Percentiles rank a stretch among this genome's conserved stretches.
Evolutionary conservation across 1,139 yeast species (phyloP).

Genomic region (Casaregolazyma suthepensis): DNA sequence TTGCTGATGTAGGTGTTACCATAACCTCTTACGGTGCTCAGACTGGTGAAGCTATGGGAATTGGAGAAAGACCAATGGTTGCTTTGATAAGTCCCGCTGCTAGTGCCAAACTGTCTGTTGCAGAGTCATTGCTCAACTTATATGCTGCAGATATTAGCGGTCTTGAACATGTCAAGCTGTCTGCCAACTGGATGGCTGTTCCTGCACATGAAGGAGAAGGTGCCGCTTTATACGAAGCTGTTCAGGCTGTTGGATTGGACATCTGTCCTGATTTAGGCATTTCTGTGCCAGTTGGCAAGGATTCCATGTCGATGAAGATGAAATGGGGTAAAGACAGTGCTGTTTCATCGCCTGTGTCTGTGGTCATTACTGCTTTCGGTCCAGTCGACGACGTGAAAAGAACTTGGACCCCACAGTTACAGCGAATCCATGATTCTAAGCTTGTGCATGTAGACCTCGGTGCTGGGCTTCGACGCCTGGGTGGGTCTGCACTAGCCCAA

Average conservation of each 20-base stretch:
- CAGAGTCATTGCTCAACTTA: conserved; percentile 84
- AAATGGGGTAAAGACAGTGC: conserved; percentile 77
- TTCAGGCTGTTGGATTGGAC: conserved; percentile 91
- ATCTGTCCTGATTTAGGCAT: conserved; percentile 90
- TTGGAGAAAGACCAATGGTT: conserved; percentile 93
- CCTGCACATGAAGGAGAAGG: conserved; percentile 97
- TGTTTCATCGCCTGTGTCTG: conserved; percentile 92
- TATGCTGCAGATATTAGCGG: conserved; percentile 85
- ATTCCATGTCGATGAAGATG: conserved; percentile 99
- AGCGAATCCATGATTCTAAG: conserved; percentile 43
- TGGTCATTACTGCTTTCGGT: conserved; percentile 85
- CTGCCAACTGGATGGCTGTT: conserved; percentile 99
- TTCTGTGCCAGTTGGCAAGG: conserved; percentile 96
- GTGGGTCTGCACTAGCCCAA: conserved; percentile 94
- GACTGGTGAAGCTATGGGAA: conserved; percentile 93
- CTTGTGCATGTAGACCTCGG: conserved; percentile 81
- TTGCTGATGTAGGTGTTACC: conserved; percentile 98
- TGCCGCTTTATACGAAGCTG: conserved; percentile 90
- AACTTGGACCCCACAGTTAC: conserved; percentile 93
- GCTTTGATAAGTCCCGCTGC: conserved; percentile 91
- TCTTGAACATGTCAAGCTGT: conserved; percentile 69
- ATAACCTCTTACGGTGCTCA: conserved; percentile 80
- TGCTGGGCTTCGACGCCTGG: conserved; percentile 50
- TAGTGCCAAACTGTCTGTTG: conserved; percentile 95
- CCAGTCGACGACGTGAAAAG: conserved; percentile 78